These are phyloP conservation scores for Exophiala phaeomuriformis DNA, from an alignment of 2,329 filamentous ascomycete species.

Conservation along the genomic window DNA sequence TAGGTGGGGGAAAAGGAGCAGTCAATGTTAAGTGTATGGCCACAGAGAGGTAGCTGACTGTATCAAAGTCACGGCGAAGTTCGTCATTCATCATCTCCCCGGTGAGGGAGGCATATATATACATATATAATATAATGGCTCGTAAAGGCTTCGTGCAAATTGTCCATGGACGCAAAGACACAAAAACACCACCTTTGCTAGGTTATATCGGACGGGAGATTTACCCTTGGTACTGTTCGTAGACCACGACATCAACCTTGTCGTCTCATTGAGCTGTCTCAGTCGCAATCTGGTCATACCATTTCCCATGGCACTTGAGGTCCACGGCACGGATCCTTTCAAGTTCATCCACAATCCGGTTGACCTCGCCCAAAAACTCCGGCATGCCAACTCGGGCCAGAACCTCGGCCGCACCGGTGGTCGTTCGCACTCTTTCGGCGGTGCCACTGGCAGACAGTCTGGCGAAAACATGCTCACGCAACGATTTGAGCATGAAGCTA, in stretches of 20 bases:
- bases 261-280: constrained; percentile 1
- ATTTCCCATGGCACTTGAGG: constrained; percentile 49
- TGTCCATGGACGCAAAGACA: not conserved
- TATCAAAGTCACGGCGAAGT: not conserved
- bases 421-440: constrained; percentile 51
- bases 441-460: constrained; percentile 55
- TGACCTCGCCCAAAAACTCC: constrained; percentile 55
- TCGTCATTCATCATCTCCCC: not conserved
- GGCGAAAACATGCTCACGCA: constrained; percentile 49
- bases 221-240: not conserved
- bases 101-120: not conserved
- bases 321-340: constrained; percentile 53
- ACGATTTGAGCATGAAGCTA: constrained; percentile 52
- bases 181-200: too few relatives aligned
- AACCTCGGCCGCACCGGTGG: constrained; percentile 52
- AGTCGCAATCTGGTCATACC: constrained; percentile 48
- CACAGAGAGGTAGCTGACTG: not conserved
- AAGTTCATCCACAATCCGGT: constrained; percentile 52
- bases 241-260: not conserved
- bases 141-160: constrained; percentile 3
- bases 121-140: not conserved
- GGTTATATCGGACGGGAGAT: too few relatives aligned
- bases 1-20: too few relatives aligned
- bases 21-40: too few relatives aligned
- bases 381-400: constrained; percentile 54